A percentile compares a stretch with the other conserved stretches of the same genome.
Conservation (phyloP, 2,329 filamentous ascomycete genomes). For the Chaetomiaceae sp. region DNA sequence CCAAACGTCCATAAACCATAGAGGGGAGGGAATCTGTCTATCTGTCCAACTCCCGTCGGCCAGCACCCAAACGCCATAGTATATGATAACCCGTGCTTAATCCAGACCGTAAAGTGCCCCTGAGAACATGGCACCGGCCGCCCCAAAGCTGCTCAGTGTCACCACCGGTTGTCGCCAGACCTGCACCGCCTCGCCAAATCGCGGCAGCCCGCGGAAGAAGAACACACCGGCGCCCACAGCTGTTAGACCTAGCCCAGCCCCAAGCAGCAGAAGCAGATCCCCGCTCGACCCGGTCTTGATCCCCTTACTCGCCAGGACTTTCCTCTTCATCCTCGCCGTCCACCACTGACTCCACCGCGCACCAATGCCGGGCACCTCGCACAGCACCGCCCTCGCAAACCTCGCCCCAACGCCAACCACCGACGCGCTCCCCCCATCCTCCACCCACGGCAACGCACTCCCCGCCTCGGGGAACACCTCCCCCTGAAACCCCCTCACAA, state of each 20-base stretch:
- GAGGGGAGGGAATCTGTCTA: constrained; percentile 14
- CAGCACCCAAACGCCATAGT: constrained; percentile 9
- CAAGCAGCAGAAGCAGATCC: constrained; percentile 14
- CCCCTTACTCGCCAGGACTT: constrained; percentile 10
- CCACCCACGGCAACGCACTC: constrained; percentile 17
- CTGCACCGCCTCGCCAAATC: constrained; percentile 25
- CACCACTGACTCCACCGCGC: constrained; percentile 24
- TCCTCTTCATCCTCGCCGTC: constrained; percentile 19
- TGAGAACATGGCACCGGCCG: constrained; percentile 25
- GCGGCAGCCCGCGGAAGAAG: constrained; percentile 19
- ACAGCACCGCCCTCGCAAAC: constrained; percentile 22
- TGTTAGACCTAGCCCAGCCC: constrained; percentile 14
- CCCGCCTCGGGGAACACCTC: constrained; percentile 7
- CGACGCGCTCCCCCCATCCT: neutral
- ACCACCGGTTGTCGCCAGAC: constrained; percentile 21
- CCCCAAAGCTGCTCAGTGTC: constrained; percentile 22
- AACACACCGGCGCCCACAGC: constrained; percentile 16
- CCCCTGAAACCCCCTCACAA: constrained; percentile 24
- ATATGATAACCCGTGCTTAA: too few species aligned
- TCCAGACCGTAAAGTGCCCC: constrained; percentile 12
- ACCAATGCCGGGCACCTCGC: constrained; percentile 23
- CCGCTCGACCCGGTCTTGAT: constrained; percentile 1
- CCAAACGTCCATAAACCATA: too few species aligned
- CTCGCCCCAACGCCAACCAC: constrained; percentile 11
- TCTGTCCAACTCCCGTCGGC: too few species aligned